These are phyloP conservation scores for Vitis riparia DNA, from an alignment of 164 flowering plant species.

Conservation along the genomic window DNA sequence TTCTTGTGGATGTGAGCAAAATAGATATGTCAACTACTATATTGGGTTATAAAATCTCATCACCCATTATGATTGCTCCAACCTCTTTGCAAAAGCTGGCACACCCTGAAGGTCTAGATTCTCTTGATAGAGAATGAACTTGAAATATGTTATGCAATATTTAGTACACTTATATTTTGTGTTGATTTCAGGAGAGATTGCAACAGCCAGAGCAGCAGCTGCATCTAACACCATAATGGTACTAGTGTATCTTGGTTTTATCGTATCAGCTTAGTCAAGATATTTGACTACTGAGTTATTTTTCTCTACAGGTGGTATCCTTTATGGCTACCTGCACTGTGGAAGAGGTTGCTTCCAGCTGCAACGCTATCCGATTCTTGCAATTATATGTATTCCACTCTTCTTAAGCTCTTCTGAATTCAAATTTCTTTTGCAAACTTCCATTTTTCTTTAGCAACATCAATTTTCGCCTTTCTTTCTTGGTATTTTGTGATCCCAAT, in stretches of 20 bases:
- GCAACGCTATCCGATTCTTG: conserved; percentile 68
- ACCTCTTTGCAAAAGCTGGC: conserved; percentile 67
- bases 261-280: background rate
- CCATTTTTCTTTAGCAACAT: background rate
- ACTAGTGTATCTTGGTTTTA: background rate
- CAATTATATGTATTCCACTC: conserved; percentile 67
- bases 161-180: conserved; percentile 4
- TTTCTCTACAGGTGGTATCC: conserved; percentile 55
- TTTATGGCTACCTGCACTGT: conserved; percentile 53
- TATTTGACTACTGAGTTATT: background rate
- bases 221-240: conserved; percentile 79
- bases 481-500: background rate
- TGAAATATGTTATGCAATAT: background rate
- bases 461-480: background rate
- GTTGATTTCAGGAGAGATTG: conserved; percentile 59
- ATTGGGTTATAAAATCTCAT: conserved; percentile 55
- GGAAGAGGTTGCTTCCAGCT: conserved; percentile 89
- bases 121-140: background rate
- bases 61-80: conserved; percentile 85
- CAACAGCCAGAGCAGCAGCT: conserved; percentile 86
- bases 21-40: conserved; percentile 61
- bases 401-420: background rate
- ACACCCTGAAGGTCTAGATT: conserved; percentile 61
- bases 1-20: conserved; percentile 73
- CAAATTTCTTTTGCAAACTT: background rate